Percentiles rank a stretch among this genome's conserved stretches.
phyloP scores from a whole-genome alignment of 2,329 filamentous ascomycete species.

The Curvularia spicifera region DNA sequence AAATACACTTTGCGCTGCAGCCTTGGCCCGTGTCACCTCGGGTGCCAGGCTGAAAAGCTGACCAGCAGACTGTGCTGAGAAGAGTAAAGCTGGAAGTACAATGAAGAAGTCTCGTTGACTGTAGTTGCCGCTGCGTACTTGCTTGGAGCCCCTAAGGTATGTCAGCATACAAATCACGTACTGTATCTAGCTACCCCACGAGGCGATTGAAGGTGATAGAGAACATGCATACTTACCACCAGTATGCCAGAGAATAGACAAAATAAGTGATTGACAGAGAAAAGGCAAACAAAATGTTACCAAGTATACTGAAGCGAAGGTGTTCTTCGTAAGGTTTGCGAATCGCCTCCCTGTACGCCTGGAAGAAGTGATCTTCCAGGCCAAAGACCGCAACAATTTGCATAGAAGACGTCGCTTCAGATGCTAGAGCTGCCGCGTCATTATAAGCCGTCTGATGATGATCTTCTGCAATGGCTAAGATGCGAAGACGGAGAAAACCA shows the following conservation, averaged over 20 bases:
- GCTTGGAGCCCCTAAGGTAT: constrained; percentile 45
- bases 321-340: constrained; percentile 51
- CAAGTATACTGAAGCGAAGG: constrained; percentile 49
- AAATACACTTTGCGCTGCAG: constrained; percentile 54
- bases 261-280: constrained; percentile 56
- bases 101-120: constrained; percentile 54
- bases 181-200: not conserved
- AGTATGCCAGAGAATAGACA: constrained; percentile 58
- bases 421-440: constrained; percentile 67
- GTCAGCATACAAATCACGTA: not conserved
- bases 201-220: no score
- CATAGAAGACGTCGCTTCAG: constrained; percentile 70
- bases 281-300: constrained; percentile 54
- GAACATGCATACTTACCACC: constrained; percentile 46
- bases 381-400: constrained; percentile 62
- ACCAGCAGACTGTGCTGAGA: constrained; percentile 56
- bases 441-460: constrained; percentile 70
- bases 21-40: constrained; percentile 54
- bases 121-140: constrained; percentile 54
- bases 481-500: constrained; percentile 56
- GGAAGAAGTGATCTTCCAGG: constrained; percentile 50
- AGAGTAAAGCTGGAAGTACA: constrained; percentile 54
- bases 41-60: constrained; percentile 56
- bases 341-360: constrained; percentile 48
- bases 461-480: constrained; percentile 65